These are phyloP conservation scores for Coemansia sp. DNA, from an alignment of 192 early-diverging fungal genomes.

Conservation along the genomic window DNA sequence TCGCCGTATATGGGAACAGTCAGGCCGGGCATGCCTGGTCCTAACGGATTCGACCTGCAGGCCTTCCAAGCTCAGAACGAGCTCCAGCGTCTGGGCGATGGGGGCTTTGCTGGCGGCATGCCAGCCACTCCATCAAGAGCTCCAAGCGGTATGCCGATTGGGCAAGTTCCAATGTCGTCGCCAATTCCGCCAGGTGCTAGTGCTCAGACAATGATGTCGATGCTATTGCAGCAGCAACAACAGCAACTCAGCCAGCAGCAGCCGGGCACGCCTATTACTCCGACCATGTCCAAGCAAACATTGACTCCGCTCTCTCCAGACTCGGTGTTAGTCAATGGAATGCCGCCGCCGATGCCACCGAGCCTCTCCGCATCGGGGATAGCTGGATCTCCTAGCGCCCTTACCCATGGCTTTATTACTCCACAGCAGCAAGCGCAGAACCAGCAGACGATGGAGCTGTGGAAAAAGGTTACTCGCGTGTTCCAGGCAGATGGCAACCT, in stretches of 20 bases:
- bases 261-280: conserved; percentile 18
- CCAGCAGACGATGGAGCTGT: conserved; percentile 33
- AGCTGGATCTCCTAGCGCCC: conserved; percentile 1
- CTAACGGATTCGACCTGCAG: neutral
- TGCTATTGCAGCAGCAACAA: conserved; percentile 44
- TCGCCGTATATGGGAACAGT: conserved; percentile 18
- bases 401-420: neutral
- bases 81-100: neutral
- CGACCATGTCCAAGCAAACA: conserved; percentile 24
- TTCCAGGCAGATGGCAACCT: conserved; percentile 43
- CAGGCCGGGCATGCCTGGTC: conserved; percentile 6
- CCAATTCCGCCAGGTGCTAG: conserved; percentile 20
- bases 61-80: conserved; percentile 2
- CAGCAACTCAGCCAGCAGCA: conserved; percentile 29
- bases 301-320: conserved; percentile 32
- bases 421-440: conserved; percentile 29
- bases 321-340: neutral
- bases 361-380: neutral
- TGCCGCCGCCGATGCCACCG: neutral
- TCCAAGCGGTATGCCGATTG: conserved; percentile 1
- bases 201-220: conserved; percentile 49
- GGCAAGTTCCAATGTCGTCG: conserved; percentile 14
- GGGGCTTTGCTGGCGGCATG: conserved; percentile 2
- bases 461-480: conserved; percentile 44
- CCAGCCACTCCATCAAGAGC: conserved; percentile 11